Percentiles rank a stretch among this genome's conserved stretches.
Evolutionary conservation across 257 asterid genomes (phyloP).

Genomic region (Nicotiana benthamiana): DNA sequence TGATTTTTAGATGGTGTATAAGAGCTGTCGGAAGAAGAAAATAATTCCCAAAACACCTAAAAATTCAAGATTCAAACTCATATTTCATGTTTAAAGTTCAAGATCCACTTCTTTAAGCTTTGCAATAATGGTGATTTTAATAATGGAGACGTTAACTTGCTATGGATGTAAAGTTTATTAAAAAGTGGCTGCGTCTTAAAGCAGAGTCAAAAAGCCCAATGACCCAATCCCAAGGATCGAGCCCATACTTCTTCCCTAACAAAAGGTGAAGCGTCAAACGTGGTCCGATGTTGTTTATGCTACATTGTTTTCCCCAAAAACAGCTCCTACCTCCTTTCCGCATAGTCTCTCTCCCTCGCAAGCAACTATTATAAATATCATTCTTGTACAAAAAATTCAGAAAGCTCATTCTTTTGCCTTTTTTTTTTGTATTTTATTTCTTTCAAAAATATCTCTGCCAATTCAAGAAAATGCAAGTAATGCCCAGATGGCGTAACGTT

Average conservation of each 20-base stretch:
- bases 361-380: background rate
- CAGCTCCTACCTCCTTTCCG: background rate
- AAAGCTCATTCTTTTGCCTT: background rate
- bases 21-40: no score
- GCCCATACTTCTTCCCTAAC: background rate
- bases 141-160: no score
- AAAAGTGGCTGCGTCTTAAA: no score
- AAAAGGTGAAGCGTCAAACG: slow-evolving; percentile 2
- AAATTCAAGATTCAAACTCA: no score
- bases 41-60: no score
- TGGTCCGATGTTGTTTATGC: background rate
- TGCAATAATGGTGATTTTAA: no score
- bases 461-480: slow-evolving; percentile 37
- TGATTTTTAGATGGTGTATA: no score
- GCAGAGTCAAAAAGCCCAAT: background rate
- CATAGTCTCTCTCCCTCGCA: background rate
- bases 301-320: background rate
- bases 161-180: no score
- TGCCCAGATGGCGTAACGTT: slow-evolving; percentile 49
- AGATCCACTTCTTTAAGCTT: no score
- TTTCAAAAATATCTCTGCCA: background rate
- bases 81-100: no score
- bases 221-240: background rate
- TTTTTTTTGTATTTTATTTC: background rate
- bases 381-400: background rate